Base-by-base conservation (phyloP, 768 basidiomycete species). In the Ramaria rubella region DNA sequence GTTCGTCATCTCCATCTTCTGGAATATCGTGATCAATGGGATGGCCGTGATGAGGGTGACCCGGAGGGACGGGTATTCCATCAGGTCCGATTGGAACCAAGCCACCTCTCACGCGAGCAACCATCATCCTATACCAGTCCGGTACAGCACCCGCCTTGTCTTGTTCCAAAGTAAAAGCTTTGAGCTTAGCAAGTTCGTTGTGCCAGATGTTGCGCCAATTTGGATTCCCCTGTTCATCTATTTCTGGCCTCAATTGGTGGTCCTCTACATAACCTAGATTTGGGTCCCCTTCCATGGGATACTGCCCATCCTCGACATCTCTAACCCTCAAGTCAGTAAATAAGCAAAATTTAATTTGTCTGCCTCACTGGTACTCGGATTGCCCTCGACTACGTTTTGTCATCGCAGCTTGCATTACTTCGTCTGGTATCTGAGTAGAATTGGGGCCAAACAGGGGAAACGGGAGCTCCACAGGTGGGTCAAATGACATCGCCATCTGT, bases 71-170 rank as follows among this genome's bases (percentile, higher is more conserved):
- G 42, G 52, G 42, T 31, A 55, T 21, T 19, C 68, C 73, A 30
- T 73, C 71, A 1, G 72, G 68, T 51, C 71, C 68, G 24, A 65
- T 59, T 17, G 73, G 67, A 3, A 74, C 81, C 80, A 90, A 74
- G 17, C 85, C 85, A 43, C 77, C 77, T 54, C 90, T 76, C 42
- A 91, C 82, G n/a, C 87, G 81, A 65, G 87, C 76, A 8, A 90
- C 66, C 88, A 92, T 91, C 81, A 87, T 85, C 60, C 85, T 74
- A 63, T 84, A 93, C 90, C 90, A 93, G 60, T 92, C 90, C 44
- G 81, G 82, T 50, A 88, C 87, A 2, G 79, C 85, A 29, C 85
- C 86, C 19, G 82, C 81, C 70, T 90, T 90, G 67, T 92, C 87
- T 65, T 91, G 90, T 63, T 91, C 86, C 8, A 71, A 77, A 0